Conservation (phyloP, 179 eudicot genomes). For the Heliamphora ciliata region DNA sequence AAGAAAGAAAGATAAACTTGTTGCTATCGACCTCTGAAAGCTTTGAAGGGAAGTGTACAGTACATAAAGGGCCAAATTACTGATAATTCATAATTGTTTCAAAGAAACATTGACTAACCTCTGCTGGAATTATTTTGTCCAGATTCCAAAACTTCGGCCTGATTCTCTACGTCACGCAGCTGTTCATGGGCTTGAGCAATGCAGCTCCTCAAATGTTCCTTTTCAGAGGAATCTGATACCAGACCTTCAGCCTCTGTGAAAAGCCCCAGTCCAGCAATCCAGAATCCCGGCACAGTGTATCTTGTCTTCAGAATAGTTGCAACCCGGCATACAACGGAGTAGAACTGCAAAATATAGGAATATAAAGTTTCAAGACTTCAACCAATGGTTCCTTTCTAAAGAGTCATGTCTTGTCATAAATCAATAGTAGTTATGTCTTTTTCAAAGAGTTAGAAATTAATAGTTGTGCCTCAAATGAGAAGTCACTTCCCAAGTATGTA, state of each 20-base stretch:
- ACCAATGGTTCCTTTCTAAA: no score
- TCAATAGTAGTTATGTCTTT: no score
- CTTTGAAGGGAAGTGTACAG: not conserved
- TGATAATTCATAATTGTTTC: not conserved
- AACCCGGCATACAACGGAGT: conserved; percentile 64
- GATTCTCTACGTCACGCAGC: conserved; percentile 31
- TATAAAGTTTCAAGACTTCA: no score
- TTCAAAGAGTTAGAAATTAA: no score
- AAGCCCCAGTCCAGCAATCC: conserved; percentile 67
- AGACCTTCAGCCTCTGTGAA: conserved; percentile 51
- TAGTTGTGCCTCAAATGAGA: no score
- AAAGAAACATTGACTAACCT: conserved; percentile 20
- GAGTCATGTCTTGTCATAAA: no score
- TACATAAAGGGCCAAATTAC: not conserved
- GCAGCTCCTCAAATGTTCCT: conserved; percentile 44
- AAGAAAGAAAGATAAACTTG: not conserved
- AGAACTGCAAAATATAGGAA: conserved; percentile 32
- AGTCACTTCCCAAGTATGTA: no score
- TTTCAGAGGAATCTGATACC: conserved; percentile 32
- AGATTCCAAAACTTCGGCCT: conserved; percentile 27
- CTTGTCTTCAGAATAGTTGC: conserved; percentile 74
- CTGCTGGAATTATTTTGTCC: conserved; percentile 20
- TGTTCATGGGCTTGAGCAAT: conserved; percentile 41
- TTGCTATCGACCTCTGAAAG: not conserved
- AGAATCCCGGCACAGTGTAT: conserved; percentile 73